Evolutionary conservation across 2,329 filamentous ascomycete genomes (phyloP), one percentile per base, ranked within the genome.

Genomic region (Laburnicola sp.): DNA sequence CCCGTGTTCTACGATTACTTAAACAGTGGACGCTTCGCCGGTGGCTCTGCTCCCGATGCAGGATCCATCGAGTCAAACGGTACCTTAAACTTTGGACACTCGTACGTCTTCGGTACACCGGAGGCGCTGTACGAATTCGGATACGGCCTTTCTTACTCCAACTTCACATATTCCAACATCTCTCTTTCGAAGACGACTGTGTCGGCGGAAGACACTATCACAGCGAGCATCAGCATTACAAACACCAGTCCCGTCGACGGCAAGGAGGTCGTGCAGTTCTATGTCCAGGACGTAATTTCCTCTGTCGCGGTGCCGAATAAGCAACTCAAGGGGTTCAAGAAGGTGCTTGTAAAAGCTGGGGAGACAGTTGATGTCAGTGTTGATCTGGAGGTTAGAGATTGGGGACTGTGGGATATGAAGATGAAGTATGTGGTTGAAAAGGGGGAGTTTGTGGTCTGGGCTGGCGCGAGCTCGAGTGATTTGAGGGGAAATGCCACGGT

Each of bases 341-440:
- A 88, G 76, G 81, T 87, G 1, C 58, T 76, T 22, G 72, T 88
- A 50, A 78, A 78, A 47, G 81, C 84, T 2, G 85, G 85, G 0
- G 76, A 83, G 66, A 86, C 81, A 1, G 75, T 80, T 54, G 80
- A 73, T 31, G 78, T 82, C 0, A 63, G 73, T 30, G 75, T 87
- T 25, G 75, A 80, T 16, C 62, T 85, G 21, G 63, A 78, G 27
- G 75, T 84, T 3, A 60, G 66, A 21, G 75, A 81, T 41, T 68
- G 83, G 56, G 82, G 82, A 0, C 62, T 85, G 6, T 86, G 82
- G 82, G 75, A 83, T 65, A 60, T 72, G 9, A 75, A 71, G 30
- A 87, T 89, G 84, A 74, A 86, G 68, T 90, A 90, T 69, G 85
- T 88, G 23, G 86, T 91, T 32, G 88, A 91, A 76, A 81, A 82